Evolutionary conservation across 805 yeast genomes (phyloP).

Genomic region (Monosporozyma yasuniensis): DNA sequence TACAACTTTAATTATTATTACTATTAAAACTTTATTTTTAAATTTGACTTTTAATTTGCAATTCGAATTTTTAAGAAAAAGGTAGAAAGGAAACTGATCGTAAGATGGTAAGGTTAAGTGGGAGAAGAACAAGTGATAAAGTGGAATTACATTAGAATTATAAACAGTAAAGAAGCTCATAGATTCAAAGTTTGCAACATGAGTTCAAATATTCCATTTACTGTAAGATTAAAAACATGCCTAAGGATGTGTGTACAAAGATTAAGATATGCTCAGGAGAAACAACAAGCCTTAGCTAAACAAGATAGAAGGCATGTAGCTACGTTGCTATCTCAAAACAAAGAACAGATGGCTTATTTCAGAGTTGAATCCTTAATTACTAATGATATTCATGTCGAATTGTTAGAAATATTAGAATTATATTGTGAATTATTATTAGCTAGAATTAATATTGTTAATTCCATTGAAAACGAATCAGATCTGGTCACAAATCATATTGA

Average conservation of each 20-base stretch:
- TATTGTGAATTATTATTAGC: constrained; percentile 78
- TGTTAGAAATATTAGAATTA: constrained; percentile 68
- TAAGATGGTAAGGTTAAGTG: not conserved
- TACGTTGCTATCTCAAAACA: constrained; percentile 57
- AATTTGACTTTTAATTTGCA: not conserved
- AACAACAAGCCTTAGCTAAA: constrained; percentile 65
- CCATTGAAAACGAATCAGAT: constrained; percentile 29
- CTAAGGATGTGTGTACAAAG: constrained; percentile 63
- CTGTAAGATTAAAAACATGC: constrained; percentile 25
- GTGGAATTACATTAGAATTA: too few relatives aligned
- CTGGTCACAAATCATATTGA: constrained; percentile 25
- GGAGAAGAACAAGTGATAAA: too few relatives aligned
- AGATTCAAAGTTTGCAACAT: not conserved
- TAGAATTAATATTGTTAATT: constrained; percentile 53
- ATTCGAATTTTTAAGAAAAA: not conserved
- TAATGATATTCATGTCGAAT: constrained; percentile 71
- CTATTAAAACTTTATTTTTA: not conserved
- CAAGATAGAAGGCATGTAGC: constrained; percentile 66
- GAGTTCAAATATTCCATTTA: not conserved
- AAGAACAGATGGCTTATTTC: constrained; percentile 74
- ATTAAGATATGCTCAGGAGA: constrained; percentile 61
- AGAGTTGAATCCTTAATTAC: constrained; percentile 77
- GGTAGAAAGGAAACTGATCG: not conserved
- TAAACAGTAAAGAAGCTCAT: not conserved
- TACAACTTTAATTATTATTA: not conserved